These are phyloP conservation scores for Cytospora piceae DNA, from an alignment of 2,329 filamentous ascomycete genomes.

Conservation along the genomic window DNA sequence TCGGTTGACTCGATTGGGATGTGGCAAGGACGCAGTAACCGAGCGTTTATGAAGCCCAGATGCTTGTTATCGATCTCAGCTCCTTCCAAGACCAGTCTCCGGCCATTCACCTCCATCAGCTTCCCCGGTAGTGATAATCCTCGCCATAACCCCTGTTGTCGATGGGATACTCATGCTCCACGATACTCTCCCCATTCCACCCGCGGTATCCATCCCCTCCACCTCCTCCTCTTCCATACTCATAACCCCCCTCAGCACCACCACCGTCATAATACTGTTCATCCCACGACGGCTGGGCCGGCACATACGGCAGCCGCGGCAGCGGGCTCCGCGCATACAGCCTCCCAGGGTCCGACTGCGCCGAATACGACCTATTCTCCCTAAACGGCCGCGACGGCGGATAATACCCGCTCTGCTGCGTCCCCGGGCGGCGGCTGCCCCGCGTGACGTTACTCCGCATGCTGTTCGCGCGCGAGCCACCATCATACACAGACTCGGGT, in stretches of 20 bases:
- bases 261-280: background rate
- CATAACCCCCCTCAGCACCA: background rate
- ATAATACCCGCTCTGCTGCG: slow-evolving; percentile 2
- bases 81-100: background rate
- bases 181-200: slow-evolving; percentile 16
- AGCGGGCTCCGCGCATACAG: slow-evolving; percentile 12
- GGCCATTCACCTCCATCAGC: background rate
- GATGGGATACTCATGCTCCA: slow-evolving; percentile 14
- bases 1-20: background rate
- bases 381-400: slow-evolving; percentile 7
- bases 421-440: slow-evolving; percentile 8
- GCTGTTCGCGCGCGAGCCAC: slow-evolving; percentile 19
- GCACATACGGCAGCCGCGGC: background rate
- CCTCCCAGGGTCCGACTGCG: slow-evolving; percentile 15
- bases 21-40: background rate
- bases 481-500: slow-evolving; percentile 16
- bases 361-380: slow-evolving; percentile 16
- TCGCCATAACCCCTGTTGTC: background rate
- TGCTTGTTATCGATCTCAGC: background rate
- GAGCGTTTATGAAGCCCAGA: background rate
- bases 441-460: slow-evolving; percentile 16
- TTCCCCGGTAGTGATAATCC: slow-evolving; percentile 14
- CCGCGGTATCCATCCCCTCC: slow-evolving; percentile 10
- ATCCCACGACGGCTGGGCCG: slow-evolving; percentile 7
- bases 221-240: background rate